Base-by-base conservation (phyloP, 2,329 filamentous ascomycete genomes). In the Trichoderma asperellum region DNA sequence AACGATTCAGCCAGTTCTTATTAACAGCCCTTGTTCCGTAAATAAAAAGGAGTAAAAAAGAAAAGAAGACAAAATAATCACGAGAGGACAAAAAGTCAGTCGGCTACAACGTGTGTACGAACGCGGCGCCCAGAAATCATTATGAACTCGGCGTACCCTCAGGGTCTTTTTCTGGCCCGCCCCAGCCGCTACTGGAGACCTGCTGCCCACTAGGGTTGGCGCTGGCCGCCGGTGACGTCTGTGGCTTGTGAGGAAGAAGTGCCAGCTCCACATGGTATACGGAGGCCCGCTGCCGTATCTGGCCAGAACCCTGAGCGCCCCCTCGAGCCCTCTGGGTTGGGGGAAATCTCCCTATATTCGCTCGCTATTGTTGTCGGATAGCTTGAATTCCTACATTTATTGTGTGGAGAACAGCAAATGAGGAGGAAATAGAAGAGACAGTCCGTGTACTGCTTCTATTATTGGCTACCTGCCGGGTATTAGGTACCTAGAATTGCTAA, bases 221-320 rank as follows among this genome's bases (percentile, higher is more conserved):
- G 35, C 57, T 60, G 35, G 35, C 57, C 57, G 57, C 57, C 57
- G 57, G 57, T 60, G 57, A 60, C 57, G 57, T 60, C 57, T 60
- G 57, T 60, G 57, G 57, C 57, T 43, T 43, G n/a, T 49, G 47
- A 49, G n/a, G n/a, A 49, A 43, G 40, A 43, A 49, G 47, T 24
- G 47, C 47, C n/a, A 24, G 21, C 47, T 24, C 47, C 47, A 49
- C 47, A 49, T 49, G 47, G 12, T 49, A 49, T 49, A 49, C 47
- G 47, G 47, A 49, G 47, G 18, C 47, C 47, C 47, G n/a, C 47
- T 49, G 47, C 47, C 47, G n/a, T 49, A 49, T 49, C 21, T 49
- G 47, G 47, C 4, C 47, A 49, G 47, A 21, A 49, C 47, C 47
- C 47, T 43, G 40, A 43, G 40, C 40, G 40, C 40, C 40, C 40